Percentiles rank a stretch among this genome's conserved stretches.
Conservation (phyloP, 2,329 filamentous ascomycete genomes). For the Pezicula neosporulosa region DNA sequence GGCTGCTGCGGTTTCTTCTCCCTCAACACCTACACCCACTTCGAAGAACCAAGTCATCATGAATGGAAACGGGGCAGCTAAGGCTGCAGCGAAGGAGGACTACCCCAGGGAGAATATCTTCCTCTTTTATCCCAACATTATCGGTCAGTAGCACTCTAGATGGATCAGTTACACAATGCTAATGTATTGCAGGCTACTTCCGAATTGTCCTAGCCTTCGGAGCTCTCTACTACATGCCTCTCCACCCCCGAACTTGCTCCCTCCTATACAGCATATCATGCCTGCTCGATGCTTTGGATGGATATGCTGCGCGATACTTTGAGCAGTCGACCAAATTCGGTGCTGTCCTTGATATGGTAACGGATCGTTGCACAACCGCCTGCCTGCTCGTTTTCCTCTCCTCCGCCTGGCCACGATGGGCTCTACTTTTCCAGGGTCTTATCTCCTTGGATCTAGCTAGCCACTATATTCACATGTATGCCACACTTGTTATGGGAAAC, state of each 20-base stretch:
- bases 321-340: conserved; percentile 95
- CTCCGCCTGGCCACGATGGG: conserved; percentile 91
- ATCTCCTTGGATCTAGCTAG: conserved; percentile 92
- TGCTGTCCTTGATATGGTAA: conserved; percentile 98
- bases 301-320: conserved; percentile 81
- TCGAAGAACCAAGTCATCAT: conserved; percentile 22
- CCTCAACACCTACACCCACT: conserved; percentile 23
- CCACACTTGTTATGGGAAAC: conserved; percentile 84
- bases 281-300: conserved; percentile 91
- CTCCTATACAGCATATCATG: conserved; percentile 91
- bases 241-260: conserved; percentile 94
- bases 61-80: conserved; percentile 44
- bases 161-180: conserved; percentile 6
- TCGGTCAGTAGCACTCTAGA: conserved; percentile 51
- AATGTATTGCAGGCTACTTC: conserved; percentile 58
- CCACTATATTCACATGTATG: conserved; percentile 99
- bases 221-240: conserved; percentile 98
- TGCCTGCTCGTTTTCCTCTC: conserved; percentile 93
- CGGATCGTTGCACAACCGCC: conserved; percentile 93
- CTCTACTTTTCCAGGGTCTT: conserved; percentile 88
- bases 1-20: conserved; percentile 24
- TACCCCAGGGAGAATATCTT: conserved; percentile 69
- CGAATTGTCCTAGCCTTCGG: conserved; percentile 80
- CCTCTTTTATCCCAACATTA: conserved; percentile 77
- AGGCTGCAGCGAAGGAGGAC: conserved; percentile 31